Conservation (phyloP, 116 monocot genomes). For the Posidonia oceanica region DNA sequence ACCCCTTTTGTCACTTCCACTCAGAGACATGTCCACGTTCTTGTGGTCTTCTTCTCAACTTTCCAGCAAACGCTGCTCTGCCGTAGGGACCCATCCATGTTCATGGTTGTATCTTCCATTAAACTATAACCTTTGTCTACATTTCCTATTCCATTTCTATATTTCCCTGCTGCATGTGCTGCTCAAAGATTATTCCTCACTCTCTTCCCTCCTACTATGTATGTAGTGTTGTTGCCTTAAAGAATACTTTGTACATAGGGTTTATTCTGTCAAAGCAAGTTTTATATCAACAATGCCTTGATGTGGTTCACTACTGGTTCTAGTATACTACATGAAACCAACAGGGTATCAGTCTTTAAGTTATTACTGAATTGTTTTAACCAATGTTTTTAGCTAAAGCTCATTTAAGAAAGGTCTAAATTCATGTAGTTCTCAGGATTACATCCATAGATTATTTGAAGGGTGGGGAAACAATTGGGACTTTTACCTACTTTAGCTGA, state of each 20-base stretch:
- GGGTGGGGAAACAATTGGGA: too few relatives aligned
- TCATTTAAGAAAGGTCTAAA: too few relatives aligned
- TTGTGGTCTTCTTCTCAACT: constrained; percentile 20
- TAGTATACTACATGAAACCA: too few relatives aligned
- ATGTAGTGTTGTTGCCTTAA: not conserved
- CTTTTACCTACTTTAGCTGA: too few relatives aligned
- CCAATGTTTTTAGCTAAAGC: too few relatives aligned
- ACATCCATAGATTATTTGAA: too few relatives aligned
- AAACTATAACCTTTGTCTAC: not conserved
- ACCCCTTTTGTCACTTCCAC: constrained; percentile 47
- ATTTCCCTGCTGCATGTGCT: not conserved
- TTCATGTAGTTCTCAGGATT: too few relatives aligned
- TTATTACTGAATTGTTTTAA: too few relatives aligned
- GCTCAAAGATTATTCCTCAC: not conserved
- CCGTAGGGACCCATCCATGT: constrained; percentile 16
- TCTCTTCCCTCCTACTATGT: not conserved
- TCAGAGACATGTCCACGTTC: constrained; percentile 45
- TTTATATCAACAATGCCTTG: too few relatives aligned
- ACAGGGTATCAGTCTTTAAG: too few relatives aligned
- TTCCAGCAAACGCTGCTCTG: constrained; percentile 27
- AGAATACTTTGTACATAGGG: too few relatives aligned
- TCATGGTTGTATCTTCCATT: not conserved
- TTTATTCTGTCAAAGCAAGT: too few relatives aligned
- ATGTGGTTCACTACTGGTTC: not conserved
- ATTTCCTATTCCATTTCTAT: not conserved